Evolutionary conservation across 345 rosid genomes (phyloP).

Genomic region (Pseudoturritis turrita): DNA sequence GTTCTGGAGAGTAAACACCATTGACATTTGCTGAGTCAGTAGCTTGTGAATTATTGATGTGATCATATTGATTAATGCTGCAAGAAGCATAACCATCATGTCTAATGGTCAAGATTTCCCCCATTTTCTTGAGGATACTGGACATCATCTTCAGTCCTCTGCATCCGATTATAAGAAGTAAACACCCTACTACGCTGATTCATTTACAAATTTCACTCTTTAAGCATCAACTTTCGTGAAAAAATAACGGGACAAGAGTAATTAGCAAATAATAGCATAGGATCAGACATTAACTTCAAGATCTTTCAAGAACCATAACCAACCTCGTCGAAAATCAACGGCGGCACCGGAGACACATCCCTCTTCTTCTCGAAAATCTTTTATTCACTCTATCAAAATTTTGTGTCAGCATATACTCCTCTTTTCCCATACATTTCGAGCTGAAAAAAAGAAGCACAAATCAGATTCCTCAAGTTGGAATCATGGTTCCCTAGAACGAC

Average conservation of each 20-base stretch:
- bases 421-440: too few relatives aligned
- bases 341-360: slow-evolving; percentile 53
- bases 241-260: neutral
- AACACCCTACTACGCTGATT: slow-evolving; percentile 59
- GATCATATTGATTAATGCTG: slow-evolving; percentile 39
- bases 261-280: neutral
- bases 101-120: slow-evolving; percentile 38
- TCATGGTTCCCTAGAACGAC: too few relatives aligned
- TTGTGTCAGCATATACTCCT: too few relatives aligned
- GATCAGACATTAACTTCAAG: slow-evolving; percentile 70
- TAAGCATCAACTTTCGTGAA: neutral
- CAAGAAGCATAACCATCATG: slow-evolving; percentile 54
- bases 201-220: neutral
- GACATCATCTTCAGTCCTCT: slow-evolving; percentile 43
- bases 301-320: slow-evolving; percentile 47
- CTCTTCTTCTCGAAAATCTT: slow-evolving; percentile 25
- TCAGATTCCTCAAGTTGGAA: too few relatives aligned
- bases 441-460: too few relatives aligned
- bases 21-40: slow-evolving; percentile 58
- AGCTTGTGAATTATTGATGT: slow-evolving; percentile 47
- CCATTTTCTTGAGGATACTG: slow-evolving; percentile 45
- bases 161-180: slow-evolving; percentile 45
- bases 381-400: neutral
- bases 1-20: slow-evolving; percentile 61
- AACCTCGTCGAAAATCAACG: slow-evolving; percentile 62